Evolutionary conservation across 2,329 filamentous ascomycete species (phyloP), one percentile per base, ranked within the genome.

Genomic region (Fusarium metavorans): DNA sequence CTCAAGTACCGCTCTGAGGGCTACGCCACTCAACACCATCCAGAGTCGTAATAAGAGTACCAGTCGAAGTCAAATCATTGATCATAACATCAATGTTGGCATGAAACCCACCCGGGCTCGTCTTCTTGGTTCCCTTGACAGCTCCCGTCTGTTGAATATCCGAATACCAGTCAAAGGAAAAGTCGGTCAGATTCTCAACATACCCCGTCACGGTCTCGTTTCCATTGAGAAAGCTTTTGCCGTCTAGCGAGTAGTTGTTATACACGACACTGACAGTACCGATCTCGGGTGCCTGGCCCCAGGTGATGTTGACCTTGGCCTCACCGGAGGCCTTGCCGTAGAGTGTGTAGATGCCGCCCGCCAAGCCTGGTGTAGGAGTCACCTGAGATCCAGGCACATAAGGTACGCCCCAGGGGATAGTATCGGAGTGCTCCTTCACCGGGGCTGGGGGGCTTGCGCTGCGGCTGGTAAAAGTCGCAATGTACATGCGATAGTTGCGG

Each of bases 401-500:
- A 4, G 39, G 32, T 0, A 34, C n/a, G 2, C 67, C 70, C 67
- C 67, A 72, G 6, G 70, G 67, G 0, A 72, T 56, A 1, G 45
- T 34, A 3, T 70, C 70, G 1, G 67, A 61, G 1, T 57, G 45
- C 3, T 27, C 11, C 5, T 48, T n/a, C 2, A 70, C 59, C 3
- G 1, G 25, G 7, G 81, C 78, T 4, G 73, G 69, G 43, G 81
- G 83, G 25, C 25, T 23, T 1, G 14, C 74, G 39, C 5, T 73
- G 34, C 10, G 84, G 81, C 50, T 78, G 43, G 4, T 82, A 6
- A 85, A 77, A 7, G 68, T 78, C 0, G 86, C 84, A 3, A 88
- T 34, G 81, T 87, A 85, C 2, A 86, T 62, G 13, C 85, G 83
- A 20, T 82, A 79, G 7, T 78, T 79, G 9, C 84, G 79, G 2